Base-by-base conservation (phyloP, 495 filamentous ascomycete species). In the Penicillium psychrofluorescens region DNA sequence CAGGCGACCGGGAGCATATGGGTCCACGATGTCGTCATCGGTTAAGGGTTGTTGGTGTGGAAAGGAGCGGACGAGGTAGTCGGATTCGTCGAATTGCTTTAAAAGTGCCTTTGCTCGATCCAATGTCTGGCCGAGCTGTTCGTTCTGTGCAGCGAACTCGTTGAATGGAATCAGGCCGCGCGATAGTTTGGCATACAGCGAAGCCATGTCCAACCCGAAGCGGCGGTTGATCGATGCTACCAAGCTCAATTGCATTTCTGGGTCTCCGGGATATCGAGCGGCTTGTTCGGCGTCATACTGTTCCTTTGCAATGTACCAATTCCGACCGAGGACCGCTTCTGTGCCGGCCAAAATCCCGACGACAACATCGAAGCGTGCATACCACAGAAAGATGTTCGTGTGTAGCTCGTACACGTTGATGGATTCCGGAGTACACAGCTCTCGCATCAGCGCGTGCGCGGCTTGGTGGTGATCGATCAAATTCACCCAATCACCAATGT, bases 401-500 rank as follows among this genome's bases (percentile, higher is more conserved):
- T 79, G 77, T 14, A 83, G 72, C 28, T 82, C 71, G 29, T 78
- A 79, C 48, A 84, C 68, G 65, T 84, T 84, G 15, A 86, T 81
- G 0, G 85, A 83, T 44, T 90, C 71, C 2, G 90, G 88, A 1
- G 84, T 88, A 48, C 85, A 85, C 1, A 95, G 61, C 49, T 85
- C 75, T 4, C 76, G 85, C 35, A 98, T 71, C 49, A 98, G 76
- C 40, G 86, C 77, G 55, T 86, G 78, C 1, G 92, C 91, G 6
- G 91, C 92, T 62, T 83, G 90, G 62, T 95, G 90, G 63, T 98
- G 92, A 29, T 88, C 85, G 56, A 91, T 79, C 35, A 96, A 72
- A 54, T 91, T 95, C 41, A 88, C 78, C 87, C 87, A 96, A 56
- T 98, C 92, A 8, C 92, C 92, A 43, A 95, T 76, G 53, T 86